Evolutionary conservation across 2,329 filamentous ascomycete genomes (phyloP), one percentile per base, ranked within the genome.

Genomic region (Cercospora zeina): DNA sequence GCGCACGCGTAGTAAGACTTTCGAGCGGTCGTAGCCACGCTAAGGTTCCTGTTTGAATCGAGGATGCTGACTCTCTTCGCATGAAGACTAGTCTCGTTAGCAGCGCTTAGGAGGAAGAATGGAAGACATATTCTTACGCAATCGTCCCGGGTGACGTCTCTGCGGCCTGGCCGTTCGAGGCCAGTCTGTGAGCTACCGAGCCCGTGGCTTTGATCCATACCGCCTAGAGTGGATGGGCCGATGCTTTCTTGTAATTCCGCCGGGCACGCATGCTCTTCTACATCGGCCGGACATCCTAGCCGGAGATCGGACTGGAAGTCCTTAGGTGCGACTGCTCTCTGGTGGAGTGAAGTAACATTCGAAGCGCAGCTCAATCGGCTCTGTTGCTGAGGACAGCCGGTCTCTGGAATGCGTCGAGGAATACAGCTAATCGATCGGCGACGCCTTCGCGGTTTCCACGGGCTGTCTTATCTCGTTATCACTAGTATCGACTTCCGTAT

Each of bases 1-100:
- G 27, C 24, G 31, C 51, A 37, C 31, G 31, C 34, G 51, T 54
- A 8, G 51, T 54, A 54, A 54, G 51, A 37, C 51, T 54, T 54
- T 54, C 51, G 51, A 54, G 51, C 31, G 16, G 30, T 36, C 13
- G 16, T 54, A 7, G 16, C 30, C 11, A 36, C 31, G 31, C 51
- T 34, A 7, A 36, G 51, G 51, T 37, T 54, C 19, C 21, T 37
- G 51, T 54, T 54, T 37, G 5, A 10, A 24, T 27, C 19, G 51
- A 54, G 16, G 19, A 33, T 54, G 51, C 30, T 37, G 8, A 21
- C 31, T 54, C 31, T 54, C 51, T 37, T 54, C 51, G 31, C 14
- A 50, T 50, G 13, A 51, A 51, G 49, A 51, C 24, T 51, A 6
- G 49, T 51, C 49, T 51, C 24, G 49, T 51, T n/a, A 51, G 49